These are phyloP conservation scores for Ambrosia artemisiifolia DNA, from an alignment of 129 eudicot genomes.

Conservation along the genomic window DNA sequence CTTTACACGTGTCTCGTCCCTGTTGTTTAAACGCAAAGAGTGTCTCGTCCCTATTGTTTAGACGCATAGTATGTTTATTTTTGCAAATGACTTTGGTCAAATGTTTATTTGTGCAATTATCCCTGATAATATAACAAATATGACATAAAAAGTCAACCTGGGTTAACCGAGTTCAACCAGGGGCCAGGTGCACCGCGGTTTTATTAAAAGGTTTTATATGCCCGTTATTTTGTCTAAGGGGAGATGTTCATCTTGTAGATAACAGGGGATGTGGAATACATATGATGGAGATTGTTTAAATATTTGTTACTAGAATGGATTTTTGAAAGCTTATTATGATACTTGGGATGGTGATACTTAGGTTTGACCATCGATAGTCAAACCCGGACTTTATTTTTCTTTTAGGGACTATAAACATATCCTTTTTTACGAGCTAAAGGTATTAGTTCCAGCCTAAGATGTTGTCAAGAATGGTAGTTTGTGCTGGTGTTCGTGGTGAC, in stretches of 20 bases:
- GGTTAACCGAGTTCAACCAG: neutral
- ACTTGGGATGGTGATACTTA: conserved; percentile 16
- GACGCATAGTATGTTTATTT: too few species aligned
- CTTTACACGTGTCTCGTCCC: too few species aligned
- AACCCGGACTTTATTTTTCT: conserved; percentile 5
- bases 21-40: too few species aligned
- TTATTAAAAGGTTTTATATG: conserved; percentile 9
- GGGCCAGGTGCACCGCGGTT: neutral
- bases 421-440: neutral
- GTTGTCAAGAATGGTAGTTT: too few species aligned
- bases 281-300: conserved; percentile 11
- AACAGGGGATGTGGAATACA: conserved; percentile 16
- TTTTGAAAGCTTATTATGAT: neutral
- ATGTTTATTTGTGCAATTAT: too few species aligned
- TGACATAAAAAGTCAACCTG: neutral
- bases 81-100: too few species aligned
- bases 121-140: too few species aligned
- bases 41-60: too few species aligned
- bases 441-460: too few species aligned
- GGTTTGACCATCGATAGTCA: conserved; percentile 17
- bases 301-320: conserved; percentile 12
- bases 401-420: neutral
- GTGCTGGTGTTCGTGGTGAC: too few species aligned
- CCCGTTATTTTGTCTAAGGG: conserved; percentile 1
- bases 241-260: conserved; percentile 29